A percentile compares a stretch with the other conserved stretches of the same genome.
Evolutionary conservation across 768 basidiomycete species (phyloP).

Genomic region (Lactarius deliciosus): DNA sequence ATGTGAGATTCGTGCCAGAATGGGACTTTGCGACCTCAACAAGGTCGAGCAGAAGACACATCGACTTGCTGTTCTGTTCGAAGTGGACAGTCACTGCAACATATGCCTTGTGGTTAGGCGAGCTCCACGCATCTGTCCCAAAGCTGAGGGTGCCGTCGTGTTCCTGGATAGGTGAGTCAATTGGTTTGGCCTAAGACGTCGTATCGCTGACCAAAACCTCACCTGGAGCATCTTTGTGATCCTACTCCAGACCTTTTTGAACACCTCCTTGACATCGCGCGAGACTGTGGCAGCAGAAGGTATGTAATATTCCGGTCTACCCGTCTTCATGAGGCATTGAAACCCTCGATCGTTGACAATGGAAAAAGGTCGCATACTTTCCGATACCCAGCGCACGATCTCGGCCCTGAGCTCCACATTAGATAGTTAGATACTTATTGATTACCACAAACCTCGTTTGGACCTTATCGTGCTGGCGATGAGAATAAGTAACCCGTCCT

Average conservation of each 20-base stretch:
- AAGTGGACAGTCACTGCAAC: too few species aligned
- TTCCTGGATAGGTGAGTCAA: background rate
- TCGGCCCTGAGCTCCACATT: too few species aligned
- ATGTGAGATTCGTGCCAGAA: too few species aligned
- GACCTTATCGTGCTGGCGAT: background rate
- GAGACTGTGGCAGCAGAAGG: constrained; percentile 34
- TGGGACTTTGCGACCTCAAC: too few species aligned
- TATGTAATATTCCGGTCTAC: too few species aligned
- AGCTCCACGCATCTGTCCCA: background rate
- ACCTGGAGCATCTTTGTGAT: constrained; percentile 30
- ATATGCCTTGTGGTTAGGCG: too few species aligned
- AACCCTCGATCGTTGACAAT: constrained; percentile 12
- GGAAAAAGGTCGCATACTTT: background rate
- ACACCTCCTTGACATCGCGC: constrained; percentile 36
- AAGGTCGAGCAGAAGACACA: too few species aligned
- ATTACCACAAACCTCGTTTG: too few species aligned
- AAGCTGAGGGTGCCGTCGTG: constrained; percentile 5
- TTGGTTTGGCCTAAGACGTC: background rate
- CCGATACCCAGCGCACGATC: too few species aligned
- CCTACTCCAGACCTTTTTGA: constrained; percentile 25
- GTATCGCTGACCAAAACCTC: background rate
- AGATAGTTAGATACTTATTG: too few species aligned
- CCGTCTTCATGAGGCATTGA: constrained; percentile 34
- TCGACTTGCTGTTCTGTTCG: too few species aligned
- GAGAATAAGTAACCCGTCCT: background rate